These are phyloP conservation scores for Diaporthe australafricana DNA, from an alignment of 2,329 filamentous ascomycete species.

Conservation along the genomic window DNA sequence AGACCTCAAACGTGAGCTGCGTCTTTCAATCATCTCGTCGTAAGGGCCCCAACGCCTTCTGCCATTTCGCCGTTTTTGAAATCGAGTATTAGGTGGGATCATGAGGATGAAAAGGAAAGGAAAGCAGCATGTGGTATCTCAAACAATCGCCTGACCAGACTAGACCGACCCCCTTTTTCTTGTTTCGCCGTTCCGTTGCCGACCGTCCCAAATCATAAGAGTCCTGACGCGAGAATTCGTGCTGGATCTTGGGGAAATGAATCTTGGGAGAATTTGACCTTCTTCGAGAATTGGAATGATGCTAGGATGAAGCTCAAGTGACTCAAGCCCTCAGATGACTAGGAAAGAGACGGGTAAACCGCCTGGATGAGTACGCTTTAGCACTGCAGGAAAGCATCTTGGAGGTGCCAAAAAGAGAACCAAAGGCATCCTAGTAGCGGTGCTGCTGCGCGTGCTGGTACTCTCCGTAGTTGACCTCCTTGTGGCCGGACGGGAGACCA, in stretches of 20 bases:
- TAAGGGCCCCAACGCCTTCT: slow-evolving; percentile 5
- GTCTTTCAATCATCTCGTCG: slow-evolving; percentile 12
- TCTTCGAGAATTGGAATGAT: not conserved
- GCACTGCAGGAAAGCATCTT: too few relatives aligned
- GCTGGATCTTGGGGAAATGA: not conserved
- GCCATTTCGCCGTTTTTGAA: slow-evolving; percentile 4
- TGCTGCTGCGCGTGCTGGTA: slow-evolving; percentile 28
- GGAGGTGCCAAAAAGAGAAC: not conserved
- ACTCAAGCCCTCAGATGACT: too few relatives aligned
- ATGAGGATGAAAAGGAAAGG: slow-evolving; percentile 1
- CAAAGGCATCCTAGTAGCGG: not conserved
- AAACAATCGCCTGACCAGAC: slow-evolving; percentile 15
- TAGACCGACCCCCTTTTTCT: slow-evolving; percentile 3
- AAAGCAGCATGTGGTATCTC: slow-evolving; percentile 29
- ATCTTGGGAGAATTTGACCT: not conserved
- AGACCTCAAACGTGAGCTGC: not conserved
- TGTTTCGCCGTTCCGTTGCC: slow-evolving; percentile 15
- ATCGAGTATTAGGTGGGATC: slow-evolving; percentile 1
- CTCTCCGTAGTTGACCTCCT: not conserved
- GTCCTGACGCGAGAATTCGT: slow-evolving; percentile 1
- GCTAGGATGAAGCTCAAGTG: too few relatives aligned
- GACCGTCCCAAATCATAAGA: slow-evolving; percentile 12
- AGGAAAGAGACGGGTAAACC: too few relatives aligned
- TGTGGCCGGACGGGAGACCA: too few relatives aligned
- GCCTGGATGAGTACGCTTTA: too few relatives aligned